Evolutionary conservation across 2,329 filamentous ascomycete genomes (phyloP).

Genomic region (Aspergillus caelatus): DNA sequence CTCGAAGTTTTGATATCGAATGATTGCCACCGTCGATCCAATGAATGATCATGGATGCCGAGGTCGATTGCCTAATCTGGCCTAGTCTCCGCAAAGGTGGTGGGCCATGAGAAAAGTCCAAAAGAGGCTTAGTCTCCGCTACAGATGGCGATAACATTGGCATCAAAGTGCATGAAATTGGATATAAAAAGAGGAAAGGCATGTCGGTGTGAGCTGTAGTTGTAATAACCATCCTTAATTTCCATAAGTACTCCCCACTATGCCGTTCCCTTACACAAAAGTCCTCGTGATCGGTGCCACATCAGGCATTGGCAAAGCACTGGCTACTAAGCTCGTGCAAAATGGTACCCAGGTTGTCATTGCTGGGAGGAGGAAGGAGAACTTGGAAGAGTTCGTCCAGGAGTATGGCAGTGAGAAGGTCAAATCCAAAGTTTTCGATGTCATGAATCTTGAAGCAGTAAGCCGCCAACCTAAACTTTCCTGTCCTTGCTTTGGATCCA

Average conservation of each 20-base stretch:
- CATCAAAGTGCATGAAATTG: no score
- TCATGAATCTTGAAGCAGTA: constrained; percentile 53
- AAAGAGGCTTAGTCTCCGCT: constrained; percentile 1
- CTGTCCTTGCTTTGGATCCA: background rate
- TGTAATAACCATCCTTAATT: background rate
- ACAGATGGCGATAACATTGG: no score
- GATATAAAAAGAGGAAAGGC: background rate
- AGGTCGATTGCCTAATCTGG: background rate
- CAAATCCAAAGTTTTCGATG: constrained; percentile 52
- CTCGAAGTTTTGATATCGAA: background rate
- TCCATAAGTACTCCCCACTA: constrained; percentile 7
- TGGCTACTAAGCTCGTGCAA: constrained; percentile 53
- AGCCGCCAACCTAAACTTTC: background rate
- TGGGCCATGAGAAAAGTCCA: background rate
- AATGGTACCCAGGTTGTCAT: constrained; percentile 53
- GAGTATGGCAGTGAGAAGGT: constrained; percentile 52
- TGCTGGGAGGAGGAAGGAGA: constrained; percentile 55
- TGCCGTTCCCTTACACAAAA: constrained; percentile 55
- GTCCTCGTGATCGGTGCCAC: constrained; percentile 58
- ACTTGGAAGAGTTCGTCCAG: constrained; percentile 52
- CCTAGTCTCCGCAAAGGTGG: background rate
- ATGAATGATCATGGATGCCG: no score
- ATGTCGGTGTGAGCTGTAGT: background rate
- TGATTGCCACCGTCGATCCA: background rate
- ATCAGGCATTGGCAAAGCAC: constrained; percentile 49